Percentiles rank a stretch among this genome's conserved stretches.
Evolutionary conservation across 306 rosid genomes (phyloP).

Genomic region (Quercus variabilis): DNA sequence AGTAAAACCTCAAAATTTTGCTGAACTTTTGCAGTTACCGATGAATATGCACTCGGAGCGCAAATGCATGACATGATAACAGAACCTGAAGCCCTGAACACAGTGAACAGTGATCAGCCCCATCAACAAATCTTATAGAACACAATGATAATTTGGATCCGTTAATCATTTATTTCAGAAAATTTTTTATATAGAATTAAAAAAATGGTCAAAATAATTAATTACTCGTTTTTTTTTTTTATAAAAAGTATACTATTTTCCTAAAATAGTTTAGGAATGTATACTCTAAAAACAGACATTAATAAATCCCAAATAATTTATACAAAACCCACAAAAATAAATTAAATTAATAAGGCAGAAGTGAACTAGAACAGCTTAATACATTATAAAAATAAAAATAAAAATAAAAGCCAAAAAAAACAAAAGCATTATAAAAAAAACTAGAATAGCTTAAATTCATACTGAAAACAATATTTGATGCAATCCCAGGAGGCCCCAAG

Average conservation of each 20-base stretch:
- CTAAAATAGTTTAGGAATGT: too few species aligned
- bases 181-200: too few species aligned
- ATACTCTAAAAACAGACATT: too few species aligned
- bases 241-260: too few species aligned
- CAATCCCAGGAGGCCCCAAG: conserved; percentile 21
- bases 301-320: background rate
- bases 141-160: background rate
- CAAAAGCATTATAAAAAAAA: too few species aligned
- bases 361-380: background rate
- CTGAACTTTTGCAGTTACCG: background rate
- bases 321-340: background rate
- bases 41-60: background rate
- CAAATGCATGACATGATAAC: background rate
- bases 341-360: background rate
- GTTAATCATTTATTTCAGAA: too few species aligned
- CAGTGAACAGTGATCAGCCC: too few species aligned
- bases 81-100: background rate
- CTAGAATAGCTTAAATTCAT: background rate
- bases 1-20: background rate
- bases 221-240: too few species aligned
- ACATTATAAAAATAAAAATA: too few species aligned
- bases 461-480: conserved; percentile 6
- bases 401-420: too few species aligned
- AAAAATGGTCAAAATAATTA: too few species aligned
- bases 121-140: background rate